Evolutionary conservation across 2,329 filamentous ascomycete genomes (phyloP).

Genomic region (Boeremia exigua): DNA sequence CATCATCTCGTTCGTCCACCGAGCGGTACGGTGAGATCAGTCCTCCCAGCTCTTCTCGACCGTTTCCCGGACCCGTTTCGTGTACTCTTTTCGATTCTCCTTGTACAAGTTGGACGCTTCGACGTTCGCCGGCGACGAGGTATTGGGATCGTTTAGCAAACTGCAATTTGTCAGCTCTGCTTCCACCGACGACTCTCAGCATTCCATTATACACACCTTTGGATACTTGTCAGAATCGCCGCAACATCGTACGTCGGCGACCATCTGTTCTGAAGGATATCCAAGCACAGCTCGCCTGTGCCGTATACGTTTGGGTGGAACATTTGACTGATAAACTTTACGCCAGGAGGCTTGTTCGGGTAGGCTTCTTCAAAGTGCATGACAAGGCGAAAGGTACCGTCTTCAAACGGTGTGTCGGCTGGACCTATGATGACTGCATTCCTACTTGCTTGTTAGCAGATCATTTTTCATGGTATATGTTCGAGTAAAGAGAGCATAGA

Average conservation of each 20-base stretch:
- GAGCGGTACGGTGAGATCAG: constrained; percentile 45
- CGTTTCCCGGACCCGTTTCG: constrained; percentile 91
- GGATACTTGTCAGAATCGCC: constrained; percentile 94
- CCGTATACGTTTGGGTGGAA: constrained; percentile 99
- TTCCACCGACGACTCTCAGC: neutral
- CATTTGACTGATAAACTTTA: constrained; percentile 99
- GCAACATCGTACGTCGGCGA: constrained; percentile 98
- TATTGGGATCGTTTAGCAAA: constrained; percentile 96
- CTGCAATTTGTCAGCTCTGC: constrained; percentile 56
- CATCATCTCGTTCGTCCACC: constrained; percentile 4
- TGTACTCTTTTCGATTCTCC: constrained; percentile 95
- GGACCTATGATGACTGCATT: constrained; percentile 98
- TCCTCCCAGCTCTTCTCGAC: constrained; percentile 99
- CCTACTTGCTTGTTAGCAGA: constrained; percentile 61
- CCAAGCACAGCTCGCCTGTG: constrained; percentile 92
- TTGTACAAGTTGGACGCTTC: constrained; percentile 98
- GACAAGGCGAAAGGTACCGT: constrained; percentile 94
- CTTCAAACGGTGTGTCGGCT: constrained; percentile 95
- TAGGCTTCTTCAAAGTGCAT: constrained; percentile 99
- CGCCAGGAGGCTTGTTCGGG: constrained; percentile 94
- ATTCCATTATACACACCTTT: constrained; percentile 68
- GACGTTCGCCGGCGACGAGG: constrained; percentile 96
- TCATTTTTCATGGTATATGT: no score
- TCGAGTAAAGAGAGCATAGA: neutral
- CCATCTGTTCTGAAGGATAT: constrained; percentile 98